Evolutionary conservation across 176 grass and related monocot genomes (phyloP), one percentile per base, ranked within the genome.

Genomic region (Hsuehochloa calcarea): DNA sequence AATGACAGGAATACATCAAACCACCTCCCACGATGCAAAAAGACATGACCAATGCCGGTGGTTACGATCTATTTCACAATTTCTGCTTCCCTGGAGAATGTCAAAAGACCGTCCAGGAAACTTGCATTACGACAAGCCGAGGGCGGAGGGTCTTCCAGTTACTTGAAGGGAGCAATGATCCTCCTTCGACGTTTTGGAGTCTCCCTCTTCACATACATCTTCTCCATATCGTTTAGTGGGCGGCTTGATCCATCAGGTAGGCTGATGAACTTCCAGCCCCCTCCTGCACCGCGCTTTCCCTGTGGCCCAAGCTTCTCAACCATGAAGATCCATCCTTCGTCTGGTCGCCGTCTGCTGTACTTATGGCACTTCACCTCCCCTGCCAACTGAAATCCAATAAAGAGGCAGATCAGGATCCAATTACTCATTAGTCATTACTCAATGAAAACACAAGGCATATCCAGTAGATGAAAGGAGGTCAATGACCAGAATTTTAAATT

Each of bases 131-230:
- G 7, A 86, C 58, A 72, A 51, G 37, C 9, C 40, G 54, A 75
- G 9, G 60, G 29, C 9, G 31, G 52, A 75, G 9, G 60, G 29
- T 17, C 15, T 49, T 66, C 22, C 12, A 40, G 29, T 86, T 78
- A 94, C 56, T 92, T 95, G 75, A 86, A 99, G 23, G 96, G 96
- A 26, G 91, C 89, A 38, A 99, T 93, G 71, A 99, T 96, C 88
- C 93, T 94, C 70, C 90, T 78, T 25, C 96, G 86, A 11, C 80
- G 77, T 76, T 87, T 99, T 52, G 93, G 96, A 67, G 85, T 99
- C 71, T 99, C 93, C 82, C 96, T 92, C 88, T 99, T 96, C 67
- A 94, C 71, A 80, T 94, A 96, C 93, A 99, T 96, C 84, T 94
- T 96, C 88, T 99, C 97, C 86, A 78, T 92, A 26, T 99, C 92